Conservation (phyloP, 495 filamentous ascomycete genomes). For the Evansstolkia leycettana region DNA sequence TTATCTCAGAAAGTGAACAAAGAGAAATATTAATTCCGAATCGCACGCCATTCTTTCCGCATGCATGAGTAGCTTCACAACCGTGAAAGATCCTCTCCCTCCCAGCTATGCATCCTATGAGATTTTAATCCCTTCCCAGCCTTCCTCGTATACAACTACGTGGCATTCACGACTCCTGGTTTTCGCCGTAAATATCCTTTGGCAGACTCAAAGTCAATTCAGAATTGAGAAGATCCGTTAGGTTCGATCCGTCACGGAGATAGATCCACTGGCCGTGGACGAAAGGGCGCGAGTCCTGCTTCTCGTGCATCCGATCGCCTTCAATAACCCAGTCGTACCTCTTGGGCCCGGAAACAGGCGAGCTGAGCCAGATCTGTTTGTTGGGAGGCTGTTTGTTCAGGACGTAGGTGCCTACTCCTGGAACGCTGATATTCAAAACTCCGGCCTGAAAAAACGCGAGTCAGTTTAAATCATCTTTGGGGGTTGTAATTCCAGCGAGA, state of each 20-base stretch:
- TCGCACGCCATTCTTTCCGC: background rate
- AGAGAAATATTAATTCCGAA: too few species aligned
- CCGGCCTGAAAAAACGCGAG: constrained; percentile 45
- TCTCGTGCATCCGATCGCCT: constrained; percentile 58
- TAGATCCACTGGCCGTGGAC: constrained; percentile 65
- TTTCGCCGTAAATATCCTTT: constrained; percentile 26
- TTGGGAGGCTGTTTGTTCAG: constrained; percentile 97
- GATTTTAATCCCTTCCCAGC: too few species aligned
- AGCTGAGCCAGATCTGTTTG: constrained; percentile 95
- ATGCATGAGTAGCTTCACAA: background rate
- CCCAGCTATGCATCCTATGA: too few species aligned
- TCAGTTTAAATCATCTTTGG: background rate
- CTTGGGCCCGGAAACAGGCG: constrained; percentile 84
- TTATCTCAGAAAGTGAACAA: too few species aligned
- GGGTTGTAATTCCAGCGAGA: background rate
- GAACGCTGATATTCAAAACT: constrained; percentile 63
- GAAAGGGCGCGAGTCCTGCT: constrained; percentile 51
- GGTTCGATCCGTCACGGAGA: constrained; percentile 60
- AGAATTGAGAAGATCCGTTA: constrained; percentile 54
- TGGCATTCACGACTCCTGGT: constrained; percentile 7
- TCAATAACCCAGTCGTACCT: constrained; percentile 74
- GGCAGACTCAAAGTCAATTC: constrained; percentile 45
- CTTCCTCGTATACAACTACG: too few species aligned
- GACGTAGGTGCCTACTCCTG: constrained; percentile 64
- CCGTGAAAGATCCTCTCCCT: background rate